A percentile compares a stretch with the other conserved stretches of the same genome.
These are phyloP conservation scores for Helianthus annuus DNA, from an alignment of 129 eudicot genomes.

Conservation along the genomic window HanXRQr2.0-SUNRISE NC_035438.2:86790357-86790856, in stretches of 20 bases:
- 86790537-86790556: slow-evolving; percentile 92
- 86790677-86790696: slow-evolving; percentile 69
- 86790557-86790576: slow-evolving; percentile 22
- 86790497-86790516: slow-evolving; percentile 80
- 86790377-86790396: slow-evolving; percentile 84
- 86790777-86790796: slow-evolving; percentile 34
- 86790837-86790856: neutral
- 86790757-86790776: slow-evolving; percentile 63
- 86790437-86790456: slow-evolving; percentile 98
- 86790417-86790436: slow-evolving; percentile 81
- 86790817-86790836: neutral
- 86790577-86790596: slow-evolving; percentile 4
- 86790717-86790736: slow-evolving; percentile 69
- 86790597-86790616: neutral
- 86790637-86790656: slow-evolving; percentile 85
- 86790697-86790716: slow-evolving; percentile 69
- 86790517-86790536: slow-evolving; percentile 68
- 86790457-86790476: slow-evolving; percentile 98
- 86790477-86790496: slow-evolving; percentile 74
- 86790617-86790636: neutral
- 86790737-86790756: slow-evolving; percentile 61
- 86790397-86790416: slow-evolving; percentile 82
- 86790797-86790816: neutral
- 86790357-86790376: slow-evolving; percentile 78
- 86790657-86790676: slow-evolving; percentile 74